A percentile compares a stretch with the other conserved stretches of the same genome.
phyloP scores from a whole-genome alignment of 768 basidiomycete genomes.

The Plicaturopsis crispa region DNA sequence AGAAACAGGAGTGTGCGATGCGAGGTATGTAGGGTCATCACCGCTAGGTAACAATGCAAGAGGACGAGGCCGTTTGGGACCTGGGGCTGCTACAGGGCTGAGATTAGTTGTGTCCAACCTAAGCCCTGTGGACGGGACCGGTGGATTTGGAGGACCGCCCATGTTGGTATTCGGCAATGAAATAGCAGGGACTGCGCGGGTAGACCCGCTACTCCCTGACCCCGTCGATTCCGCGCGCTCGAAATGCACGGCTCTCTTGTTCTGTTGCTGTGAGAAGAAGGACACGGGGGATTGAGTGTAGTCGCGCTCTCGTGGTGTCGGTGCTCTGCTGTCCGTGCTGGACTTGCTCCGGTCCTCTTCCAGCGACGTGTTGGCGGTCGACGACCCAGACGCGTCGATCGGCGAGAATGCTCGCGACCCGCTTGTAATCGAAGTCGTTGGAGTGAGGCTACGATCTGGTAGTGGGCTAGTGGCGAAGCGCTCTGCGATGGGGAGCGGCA shows the following conservation, averaged over 20 bases:
- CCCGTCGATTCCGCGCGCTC: no score
- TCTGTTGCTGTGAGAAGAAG: background rate
- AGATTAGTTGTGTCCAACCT: background rate
- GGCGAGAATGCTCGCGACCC: slow-evolving; percentile 5
- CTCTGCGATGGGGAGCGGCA: slow-evolving; percentile 38
- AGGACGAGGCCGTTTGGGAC: background rate
- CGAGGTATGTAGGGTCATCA: background rate
- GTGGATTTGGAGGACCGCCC: no score
- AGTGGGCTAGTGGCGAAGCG: slow-evolving; percentile 32
- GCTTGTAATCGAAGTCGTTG: slow-evolving; percentile 4
- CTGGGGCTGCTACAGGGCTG: background rate
- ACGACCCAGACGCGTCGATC: slow-evolving; percentile 5
- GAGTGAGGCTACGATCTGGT: slow-evolving; percentile 1
- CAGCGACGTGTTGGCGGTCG: slow-evolving; percentile 6
- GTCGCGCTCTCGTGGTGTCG: background rate
- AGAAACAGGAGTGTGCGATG: background rate
- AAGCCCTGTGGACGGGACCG: no score
- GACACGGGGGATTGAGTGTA: background rate
- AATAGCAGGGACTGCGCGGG: no score
- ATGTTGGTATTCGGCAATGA: no score
- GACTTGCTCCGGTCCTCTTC: background rate
- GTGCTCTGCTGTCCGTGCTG: background rate
- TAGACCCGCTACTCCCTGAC: no score
- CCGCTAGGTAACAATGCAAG: background rate
- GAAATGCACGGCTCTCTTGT: no score